These are phyloP conservation scores for Styphnolobium japonicum DNA, from an alignment of 306 rosid species.

Conservation along the genomic window DNA sequence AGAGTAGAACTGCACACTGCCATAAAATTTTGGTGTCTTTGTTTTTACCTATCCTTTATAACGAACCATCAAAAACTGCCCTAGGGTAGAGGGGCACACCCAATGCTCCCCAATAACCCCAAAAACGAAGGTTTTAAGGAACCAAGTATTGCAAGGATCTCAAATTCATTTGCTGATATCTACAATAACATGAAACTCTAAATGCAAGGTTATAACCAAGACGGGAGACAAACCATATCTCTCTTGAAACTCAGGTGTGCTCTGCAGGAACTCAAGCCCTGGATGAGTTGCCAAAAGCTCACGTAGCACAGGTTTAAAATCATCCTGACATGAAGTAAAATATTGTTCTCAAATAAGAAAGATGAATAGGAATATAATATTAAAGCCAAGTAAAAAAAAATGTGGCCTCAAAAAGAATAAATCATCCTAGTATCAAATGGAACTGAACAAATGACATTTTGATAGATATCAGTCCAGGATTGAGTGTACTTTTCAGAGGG, in stretches of 20 bases:
- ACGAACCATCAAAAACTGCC: not conserved
- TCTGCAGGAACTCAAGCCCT: slow-evolving; percentile 95
- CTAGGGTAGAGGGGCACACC: not conserved
- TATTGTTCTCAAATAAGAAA: slow-evolving; percentile 22
- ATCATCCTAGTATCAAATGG: not conserved
- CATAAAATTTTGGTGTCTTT: not conserved
- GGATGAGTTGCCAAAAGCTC: slow-evolving; percentile 98
- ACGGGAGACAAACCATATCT: slow-evolving; percentile 85
- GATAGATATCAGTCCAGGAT: slow-evolving; percentile 14
- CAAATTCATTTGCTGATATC: not conserved
- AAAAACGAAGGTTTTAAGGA: not conserved
- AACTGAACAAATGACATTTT: slow-evolving; percentile 18
- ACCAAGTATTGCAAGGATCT: not conserved
- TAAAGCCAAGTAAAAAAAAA: slow-evolving; percentile 15
- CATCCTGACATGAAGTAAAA: slow-evolving; percentile 58
- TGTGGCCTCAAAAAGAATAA: not conserved
- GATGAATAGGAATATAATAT: slow-evolving; percentile 12
- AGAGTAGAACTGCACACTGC: not conserved
- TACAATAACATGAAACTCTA: slow-evolving; percentile 2
- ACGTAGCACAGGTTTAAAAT: slow-evolving; percentile 89
- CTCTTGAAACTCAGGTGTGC: slow-evolving; percentile 99
- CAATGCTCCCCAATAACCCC: not conserved
- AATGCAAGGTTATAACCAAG: slow-evolving; percentile 27
- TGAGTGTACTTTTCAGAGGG: not conserved
- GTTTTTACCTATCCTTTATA: not conserved